These are phyloP conservation scores for Lactarius sanguifluus DNA, from an alignment of 768 basidiomycete genomes.

Conservation along the genomic window DNA sequence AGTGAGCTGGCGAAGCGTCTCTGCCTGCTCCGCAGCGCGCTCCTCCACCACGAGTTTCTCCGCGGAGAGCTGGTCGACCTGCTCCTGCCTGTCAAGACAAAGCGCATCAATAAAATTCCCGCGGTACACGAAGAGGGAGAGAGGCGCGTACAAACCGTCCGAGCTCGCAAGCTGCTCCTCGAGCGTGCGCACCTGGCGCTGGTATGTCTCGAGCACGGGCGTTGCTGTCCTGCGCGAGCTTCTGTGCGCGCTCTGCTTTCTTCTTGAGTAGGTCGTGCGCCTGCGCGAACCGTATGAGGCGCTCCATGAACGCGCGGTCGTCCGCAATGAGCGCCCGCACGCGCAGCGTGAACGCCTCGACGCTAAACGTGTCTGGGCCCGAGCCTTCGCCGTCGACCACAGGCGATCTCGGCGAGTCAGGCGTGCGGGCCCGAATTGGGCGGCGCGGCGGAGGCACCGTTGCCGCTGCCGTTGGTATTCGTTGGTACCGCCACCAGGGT, in stretches of 20 bases:
- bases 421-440: slow-evolving; percentile 27
- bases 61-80: slow-evolving; percentile 56
- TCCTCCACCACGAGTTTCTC: slow-evolving; percentile 73
- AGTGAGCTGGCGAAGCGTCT: slow-evolving; percentile 67
- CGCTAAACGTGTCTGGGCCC: slow-evolving; percentile 50
- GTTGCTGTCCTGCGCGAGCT: slow-evolving; percentile 81
- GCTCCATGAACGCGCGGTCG: slow-evolving; percentile 82
- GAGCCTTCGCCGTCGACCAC: slow-evolving; percentile 12
- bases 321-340: slow-evolving; percentile 82
- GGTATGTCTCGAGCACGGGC: slow-evolving; percentile 82
- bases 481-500: slow-evolving; percentile 35
- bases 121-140: no score
- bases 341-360: slow-evolving; percentile 74
- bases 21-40: slow-evolving; percentile 68
- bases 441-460: background rate
- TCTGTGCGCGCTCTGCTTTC: slow-evolving; percentile 89
- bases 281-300: slow-evolving; percentile 80
- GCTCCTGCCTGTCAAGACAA: slow-evolving; percentile 53
- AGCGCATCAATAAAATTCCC: no score
- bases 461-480: background rate
- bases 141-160: slow-evolving; percentile 37
- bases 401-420: slow-evolving; percentile 23
- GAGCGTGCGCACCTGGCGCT: slow-evolving; percentile 78
- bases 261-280: slow-evolving; percentile 90
- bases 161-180: slow-evolving; percentile 69